Evolutionary conservation across 2,329 filamentous ascomycete genomes (phyloP), one percentile per base, ranked within the genome.

Genomic region (Sporothrix protearum): DNA sequence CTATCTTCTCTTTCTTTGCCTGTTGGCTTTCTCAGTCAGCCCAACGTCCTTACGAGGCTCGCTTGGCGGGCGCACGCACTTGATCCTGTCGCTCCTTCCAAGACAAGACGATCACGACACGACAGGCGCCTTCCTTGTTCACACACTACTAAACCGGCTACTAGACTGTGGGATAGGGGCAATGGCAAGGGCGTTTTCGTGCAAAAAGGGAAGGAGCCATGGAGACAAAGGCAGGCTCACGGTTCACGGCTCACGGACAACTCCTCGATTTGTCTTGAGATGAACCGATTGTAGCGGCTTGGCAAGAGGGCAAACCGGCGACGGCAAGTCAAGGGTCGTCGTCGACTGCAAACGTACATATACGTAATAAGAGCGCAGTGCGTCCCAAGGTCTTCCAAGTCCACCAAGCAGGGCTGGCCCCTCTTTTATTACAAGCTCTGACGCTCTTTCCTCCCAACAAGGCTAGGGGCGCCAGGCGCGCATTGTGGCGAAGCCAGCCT

Each of bases 401-500:
- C 42, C 42, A 47, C 14, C 14, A 47, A 47, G 42, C 30, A 36
- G 55, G 55, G 30, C 30, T 33, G 55, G 55, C 55, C 55, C 55
- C 30, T 39, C 30, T 59, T 59, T n/a, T n/a, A n/a, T n/a, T 59
- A 53, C 49, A 51, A 9, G 49, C 7, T 42, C 22, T 39, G 2
- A 59, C 53, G 9, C 33, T 63, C 25, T 10, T 30, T 33, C 28
- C 53, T 14, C 53, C 53, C 28, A 57, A 57, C 28, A 57, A 16
- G 53, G 53, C 53, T n/a, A 63, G 57, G 19, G 22, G 33, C 30
- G 19, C 36, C 59, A 64, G 59, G 59, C 10, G 14, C 36, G 33
- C 51, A 45, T 61, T 70, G 68, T 70, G 53, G 55, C 68, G 53
- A 49, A 61, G 68, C 55, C 68, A 57, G 36, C 33, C 51, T 64